Evolutionary conservation across 2,329 filamentous ascomycete genomes (phyloP).

Genomic region (Sclerotinia subarctica): DNA sequence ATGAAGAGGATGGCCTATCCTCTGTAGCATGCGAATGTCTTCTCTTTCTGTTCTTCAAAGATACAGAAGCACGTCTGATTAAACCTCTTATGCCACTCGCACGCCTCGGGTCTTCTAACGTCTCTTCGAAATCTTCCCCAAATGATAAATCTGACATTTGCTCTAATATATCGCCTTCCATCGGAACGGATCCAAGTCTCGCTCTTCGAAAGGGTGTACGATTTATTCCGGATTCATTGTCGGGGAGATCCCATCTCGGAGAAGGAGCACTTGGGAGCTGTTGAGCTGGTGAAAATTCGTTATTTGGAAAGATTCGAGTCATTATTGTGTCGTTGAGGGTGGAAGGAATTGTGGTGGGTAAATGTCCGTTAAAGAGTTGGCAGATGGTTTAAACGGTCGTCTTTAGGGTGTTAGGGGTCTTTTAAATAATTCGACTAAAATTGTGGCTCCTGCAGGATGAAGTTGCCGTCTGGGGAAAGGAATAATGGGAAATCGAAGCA

Average conservation of each 20-base stretch:
- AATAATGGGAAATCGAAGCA: neutral
- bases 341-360: neutral
- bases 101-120: neutral
- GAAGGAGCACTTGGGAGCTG: slow-evolving; percentile 41
- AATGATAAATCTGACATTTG: slow-evolving; percentile 11
- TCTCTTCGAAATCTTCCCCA: slow-evolving; percentile 2
- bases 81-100: slow-evolving; percentile 25
- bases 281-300: slow-evolving; percentile 45
- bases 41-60: slow-evolving; percentile 34
- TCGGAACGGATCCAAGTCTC: slow-evolving; percentile 16
- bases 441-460: slow-evolving; percentile 13
- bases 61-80: slow-evolving; percentile 36
- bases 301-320: slow-evolving; percentile 42
- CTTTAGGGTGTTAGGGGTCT: neutral
- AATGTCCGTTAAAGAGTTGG: neutral
- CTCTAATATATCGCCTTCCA: slow-evolving; percentile 7
- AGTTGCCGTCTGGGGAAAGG: slow-evolving; percentile 4
- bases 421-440: slow-evolving; percentile 7
- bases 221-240: slow-evolving; percentile 4
- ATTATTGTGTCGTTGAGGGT: slow-evolving; percentile 25
- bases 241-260: neutral
- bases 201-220: slow-evolving; percentile 37
- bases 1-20: slow-evolving; percentile 32
- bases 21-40: slow-evolving; percentile 34
- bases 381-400: neutral